These are phyloP conservation scores for Fusarium sp. DNA, from an alignment of 2,329 filamentous ascomycete genomes.

Conservation along the genomic window DNA sequence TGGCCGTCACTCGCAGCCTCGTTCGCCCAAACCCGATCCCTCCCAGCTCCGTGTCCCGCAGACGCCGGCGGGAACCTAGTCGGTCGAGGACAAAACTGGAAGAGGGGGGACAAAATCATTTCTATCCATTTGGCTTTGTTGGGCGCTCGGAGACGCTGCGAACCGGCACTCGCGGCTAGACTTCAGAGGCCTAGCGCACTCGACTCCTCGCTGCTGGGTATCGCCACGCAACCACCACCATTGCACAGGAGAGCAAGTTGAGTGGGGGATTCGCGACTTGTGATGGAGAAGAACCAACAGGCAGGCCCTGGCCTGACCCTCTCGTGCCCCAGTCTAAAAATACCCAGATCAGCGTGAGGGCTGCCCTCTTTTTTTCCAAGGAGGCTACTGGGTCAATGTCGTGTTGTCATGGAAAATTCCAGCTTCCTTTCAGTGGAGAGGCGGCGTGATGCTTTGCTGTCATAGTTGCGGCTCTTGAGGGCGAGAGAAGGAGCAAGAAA, in stretches of 20 bases:
- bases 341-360: conserved; percentile 31
- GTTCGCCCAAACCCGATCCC: not conserved
- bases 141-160: conserved; percentile 7
- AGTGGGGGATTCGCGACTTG: conserved; percentile 34
- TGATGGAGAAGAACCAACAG: conserved; percentile 28
- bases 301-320: conserved; percentile 27
- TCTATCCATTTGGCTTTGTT: conserved; percentile 1
- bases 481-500: not conserved
- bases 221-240: conserved; percentile 36
- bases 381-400: conserved; percentile 17
- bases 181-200: conserved; percentile 22
- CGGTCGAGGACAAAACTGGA: conserved; percentile 5
- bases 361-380: conserved; percentile 23
- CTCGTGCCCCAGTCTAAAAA: conserved; percentile 40
- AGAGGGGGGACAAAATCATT: not conserved
- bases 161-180: conserved; percentile 29
- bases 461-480: conserved; percentile 12
- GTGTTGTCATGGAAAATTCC: conserved; percentile 25
- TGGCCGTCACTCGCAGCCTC: not conserved
- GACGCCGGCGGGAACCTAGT: not conserved
- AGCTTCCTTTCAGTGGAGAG: conserved; percentile 7
- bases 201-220: conserved; percentile 20
- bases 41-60: not conserved
- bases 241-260: conserved; percentile 4
- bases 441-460: conserved; percentile 7